phyloP scores from a whole-genome alignment of 768 basidiomycete genomes.

The Mycena olivaceomarginata region DNA sequence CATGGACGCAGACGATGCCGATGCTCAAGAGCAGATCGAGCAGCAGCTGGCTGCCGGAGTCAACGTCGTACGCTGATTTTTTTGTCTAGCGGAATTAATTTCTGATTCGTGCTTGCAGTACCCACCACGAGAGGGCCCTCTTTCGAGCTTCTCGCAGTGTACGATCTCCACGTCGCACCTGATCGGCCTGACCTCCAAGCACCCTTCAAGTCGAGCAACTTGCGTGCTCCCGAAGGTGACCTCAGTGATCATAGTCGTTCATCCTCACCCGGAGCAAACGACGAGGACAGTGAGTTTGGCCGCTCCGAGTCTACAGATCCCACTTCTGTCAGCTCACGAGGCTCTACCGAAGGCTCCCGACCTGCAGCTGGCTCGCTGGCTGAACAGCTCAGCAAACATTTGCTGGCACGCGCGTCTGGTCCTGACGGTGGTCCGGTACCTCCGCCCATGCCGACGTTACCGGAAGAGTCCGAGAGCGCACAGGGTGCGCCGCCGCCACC shows the following conservation, averaged over 20 bases:
- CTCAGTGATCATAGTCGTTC: conserved; percentile 67
- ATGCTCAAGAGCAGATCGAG: conserved; percentile 91
- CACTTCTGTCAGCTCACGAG: conserved; percentile 74
- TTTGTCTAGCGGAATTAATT: background rate
- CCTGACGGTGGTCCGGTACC: conserved; percentile 60
- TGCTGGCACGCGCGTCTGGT: conserved; percentile 68
- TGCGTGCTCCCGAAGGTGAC: conserved; percentile 65
- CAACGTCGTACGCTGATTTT: conserved; percentile 72
- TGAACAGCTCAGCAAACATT: conserved; percentile 78
- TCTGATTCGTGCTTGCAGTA: conserved; percentile 65
- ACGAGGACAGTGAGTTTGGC: conserved; percentile 75
- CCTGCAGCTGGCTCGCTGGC: conserved; percentile 70
- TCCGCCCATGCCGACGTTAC: conserved; percentile 58
- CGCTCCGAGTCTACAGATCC: conserved; percentile 74
- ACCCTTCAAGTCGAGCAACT: conserved; percentile 62
- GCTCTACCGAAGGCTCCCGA: conserved; percentile 60
- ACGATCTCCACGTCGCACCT: conserved; percentile 78
- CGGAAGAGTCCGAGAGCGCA: conserved; percentile 58
- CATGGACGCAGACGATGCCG: conserved; percentile 91
- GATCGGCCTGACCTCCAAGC: conserved; percentile 66
- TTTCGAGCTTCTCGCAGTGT: conserved; percentile 82
- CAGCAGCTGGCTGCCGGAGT: conserved; percentile 87
- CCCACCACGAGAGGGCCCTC: conserved; percentile 74
- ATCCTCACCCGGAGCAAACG: conserved; percentile 66
- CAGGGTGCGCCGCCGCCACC: conserved; percentile 52